Evolutionary conservation across 345 rosid genomes (phyloP).

Genomic region (Litchi chinensis): DNA sequence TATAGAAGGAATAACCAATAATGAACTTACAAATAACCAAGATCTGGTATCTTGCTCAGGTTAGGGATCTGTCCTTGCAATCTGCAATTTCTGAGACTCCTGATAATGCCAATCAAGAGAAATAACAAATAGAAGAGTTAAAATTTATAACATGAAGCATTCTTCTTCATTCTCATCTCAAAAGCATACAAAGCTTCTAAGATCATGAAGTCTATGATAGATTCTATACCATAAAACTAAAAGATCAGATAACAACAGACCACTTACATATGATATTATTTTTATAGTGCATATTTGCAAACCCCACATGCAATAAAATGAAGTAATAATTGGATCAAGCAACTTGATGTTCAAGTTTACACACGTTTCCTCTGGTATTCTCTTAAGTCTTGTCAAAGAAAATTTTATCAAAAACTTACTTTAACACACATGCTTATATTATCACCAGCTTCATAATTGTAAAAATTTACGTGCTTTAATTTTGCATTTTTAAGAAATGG

Average conservation of each 20-base stretch:
- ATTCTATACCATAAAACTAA: neutral
- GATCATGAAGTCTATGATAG: neutral
- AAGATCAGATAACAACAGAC: neutral
- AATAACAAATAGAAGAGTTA: conserved; percentile 8
- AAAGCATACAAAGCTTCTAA: conserved; percentile 13
- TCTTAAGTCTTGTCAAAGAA: neutral
- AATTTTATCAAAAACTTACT: conserved; percentile 3
- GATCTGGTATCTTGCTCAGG: conserved; percentile 66
- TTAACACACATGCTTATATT: neutral
- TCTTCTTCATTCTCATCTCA: neutral
- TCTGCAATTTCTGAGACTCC: conserved; percentile 90
- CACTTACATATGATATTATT: no score
- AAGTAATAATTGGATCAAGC: neutral
- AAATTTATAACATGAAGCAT: neutral
- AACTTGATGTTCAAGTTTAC: no score
- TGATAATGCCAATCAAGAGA: conserved; percentile 39
- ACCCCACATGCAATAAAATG: neutral
- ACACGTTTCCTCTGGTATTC: neutral
- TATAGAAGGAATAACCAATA: neutral
- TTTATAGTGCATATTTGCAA: no score
- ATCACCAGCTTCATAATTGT: neutral
- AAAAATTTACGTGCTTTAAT: neutral
- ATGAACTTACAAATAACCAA: conserved; percentile 83
- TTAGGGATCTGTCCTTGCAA: conserved; percentile 91
- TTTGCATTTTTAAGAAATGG: neutral